Base-by-base conservation (phyloP, 805 yeast species). In the Saccharomyces mikatae region DNA sequence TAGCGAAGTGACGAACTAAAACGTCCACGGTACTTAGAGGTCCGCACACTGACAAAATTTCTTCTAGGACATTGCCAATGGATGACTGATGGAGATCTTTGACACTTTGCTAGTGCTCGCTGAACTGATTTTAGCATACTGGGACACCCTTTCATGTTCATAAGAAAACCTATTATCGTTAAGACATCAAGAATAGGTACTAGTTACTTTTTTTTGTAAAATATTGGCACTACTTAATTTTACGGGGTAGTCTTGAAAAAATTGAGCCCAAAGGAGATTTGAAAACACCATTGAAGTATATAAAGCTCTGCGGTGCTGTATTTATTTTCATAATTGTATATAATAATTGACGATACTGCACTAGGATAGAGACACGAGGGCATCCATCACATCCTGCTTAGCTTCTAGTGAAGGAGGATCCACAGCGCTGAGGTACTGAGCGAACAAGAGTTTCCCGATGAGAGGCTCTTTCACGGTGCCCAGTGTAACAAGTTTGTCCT, bases 371-470 rank as follows among this genome's bases (percentile, higher is more conserved):
- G 61, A 52, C n/a, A 56, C 56, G 29, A 66, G 55, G 48, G 59
- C 64, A 10, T 59, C 52, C 2, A 58, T 62, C 6, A 62, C 62
- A n/a, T 63, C 62, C 26, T 62, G 65, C 49, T 59, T 64, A 3
- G 71, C 61, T 17, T 58, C 59, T 22, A 58, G 65, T 17, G 70
- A 66, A 41, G 68, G 52, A 4, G 73, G 71, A n/a, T 63, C 63
- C 10, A 67, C 75, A 2, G 88, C 92, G 59, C 87, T 79, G 60
- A 90, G 70, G 67, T 92, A 91, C 68, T 85, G 89, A 59, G 87
- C 72, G 59, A 90, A 81, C 53, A 91, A 73, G 17, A 86, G 72
- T 56, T 82, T 80, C 1, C 87, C 78, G 3, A 90, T 75, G 17
- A 80, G 65, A 1, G 94, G 87, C 51, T 81, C 81, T 6, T 72